These are phyloP conservation scores for Podospora australis DNA, from an alignment of 495 filamentous ascomycete species.

Conservation along the genomic window DNA sequence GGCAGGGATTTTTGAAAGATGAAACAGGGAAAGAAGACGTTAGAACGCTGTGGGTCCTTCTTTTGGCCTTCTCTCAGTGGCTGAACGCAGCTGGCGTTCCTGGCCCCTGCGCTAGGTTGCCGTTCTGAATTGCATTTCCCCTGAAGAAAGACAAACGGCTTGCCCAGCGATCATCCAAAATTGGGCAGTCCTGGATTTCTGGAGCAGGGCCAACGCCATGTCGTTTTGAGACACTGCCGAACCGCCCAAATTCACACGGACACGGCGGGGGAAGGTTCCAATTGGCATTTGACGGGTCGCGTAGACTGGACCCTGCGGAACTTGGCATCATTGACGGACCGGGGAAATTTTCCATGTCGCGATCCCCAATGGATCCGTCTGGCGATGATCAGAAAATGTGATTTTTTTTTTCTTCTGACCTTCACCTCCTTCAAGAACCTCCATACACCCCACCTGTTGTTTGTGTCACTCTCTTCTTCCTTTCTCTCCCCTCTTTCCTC, in stretches of 20 bases:
- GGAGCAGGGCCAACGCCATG: conserved; percentile 4
- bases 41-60: background rate
- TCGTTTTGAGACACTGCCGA: conserved; percentile 5
- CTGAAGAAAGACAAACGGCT: no score
- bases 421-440: background rate
- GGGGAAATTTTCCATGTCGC: background rate
- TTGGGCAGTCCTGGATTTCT: no score
- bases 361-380: background rate
- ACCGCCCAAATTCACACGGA: background rate
- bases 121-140: background rate
- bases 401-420: background rate
- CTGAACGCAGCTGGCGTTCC: background rate
- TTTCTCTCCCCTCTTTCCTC: no score
- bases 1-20: conserved; percentile 2
- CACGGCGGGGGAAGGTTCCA: background rate
- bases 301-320: no score
- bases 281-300: background rate
- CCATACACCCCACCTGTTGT: no score
- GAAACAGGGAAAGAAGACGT: conserved; percentile 11
- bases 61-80: conserved; percentile 2
- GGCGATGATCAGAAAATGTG: background rate
- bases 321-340: no score
- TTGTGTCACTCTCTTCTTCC: no score
- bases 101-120: background rate
- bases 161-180: background rate